These are phyloP conservation scores for Prunus davidiana DNA, from an alignment of 306 rosid species.

Conservation along the genomic window DNA sequence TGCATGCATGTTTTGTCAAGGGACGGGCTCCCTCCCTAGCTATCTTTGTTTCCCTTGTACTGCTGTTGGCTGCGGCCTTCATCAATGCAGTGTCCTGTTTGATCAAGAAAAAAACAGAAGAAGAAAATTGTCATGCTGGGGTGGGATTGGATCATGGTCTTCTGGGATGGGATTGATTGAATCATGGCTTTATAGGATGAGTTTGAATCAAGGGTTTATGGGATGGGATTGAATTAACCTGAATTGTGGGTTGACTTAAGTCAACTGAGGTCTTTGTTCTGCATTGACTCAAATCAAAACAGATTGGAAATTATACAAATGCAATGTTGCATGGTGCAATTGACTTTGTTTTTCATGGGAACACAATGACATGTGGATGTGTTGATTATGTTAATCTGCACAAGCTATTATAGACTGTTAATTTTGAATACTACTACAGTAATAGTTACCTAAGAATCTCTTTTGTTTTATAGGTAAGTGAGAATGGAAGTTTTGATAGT, in stretches of 20 bases:
- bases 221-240: not conserved
- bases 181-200: not conserved
- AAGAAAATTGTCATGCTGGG: not conserved
- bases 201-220: not conserved
- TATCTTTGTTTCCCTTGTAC: too few species aligned
- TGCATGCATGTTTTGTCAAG: too few species aligned
- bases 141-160: not conserved
- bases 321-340: not conserved
- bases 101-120: too few species aligned
- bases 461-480: slow-evolving; percentile 19
- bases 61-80: too few species aligned
- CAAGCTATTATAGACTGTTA: not conserved
- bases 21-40: too few species aligned
- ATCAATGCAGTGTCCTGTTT: too few species aligned
- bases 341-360: not conserved
- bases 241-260: slow-evolving; percentile 27
- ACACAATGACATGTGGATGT: not conserved
- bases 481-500: slow-evolving; percentile 47
- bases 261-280: not conserved
- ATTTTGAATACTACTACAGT: not conserved
- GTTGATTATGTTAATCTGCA: not conserved
- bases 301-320: not conserved
- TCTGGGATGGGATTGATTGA: not conserved
- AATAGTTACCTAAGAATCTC: not conserved
- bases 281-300: slow-evolving; percentile 9